Evolutionary conservation across 371 early-diverging fungal genomes (phyloP).

Genomic region (Fennellomyces sp.): DNA sequence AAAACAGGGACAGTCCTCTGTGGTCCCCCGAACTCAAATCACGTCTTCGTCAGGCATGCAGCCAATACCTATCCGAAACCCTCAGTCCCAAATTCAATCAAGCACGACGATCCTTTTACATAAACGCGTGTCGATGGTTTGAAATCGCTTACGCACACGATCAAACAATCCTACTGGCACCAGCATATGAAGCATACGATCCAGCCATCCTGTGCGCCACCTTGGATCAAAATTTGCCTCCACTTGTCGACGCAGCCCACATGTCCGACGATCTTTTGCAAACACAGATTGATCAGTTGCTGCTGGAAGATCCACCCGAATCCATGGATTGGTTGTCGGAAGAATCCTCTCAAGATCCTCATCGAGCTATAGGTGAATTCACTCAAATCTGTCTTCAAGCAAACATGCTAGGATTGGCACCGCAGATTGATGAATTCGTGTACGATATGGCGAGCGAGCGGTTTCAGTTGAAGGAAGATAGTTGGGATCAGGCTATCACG

Average conservation of each 20-base stretch:
- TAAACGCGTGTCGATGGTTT: neutral
- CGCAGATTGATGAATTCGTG: slow-evolving; percentile 1
- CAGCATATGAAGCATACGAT: neutral
- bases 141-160: slow-evolving; percentile 1
- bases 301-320: neutral
- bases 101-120: neutral
- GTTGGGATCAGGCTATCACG: neutral
- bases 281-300: neutral
- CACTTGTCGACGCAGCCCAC: neutral
- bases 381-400: slow-evolving; percentile 2
- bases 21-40: neutral
- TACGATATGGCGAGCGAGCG: slow-evolving; percentile 1
- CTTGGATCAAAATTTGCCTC: slow-evolving; percentile 7
- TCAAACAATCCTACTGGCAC: neutral
- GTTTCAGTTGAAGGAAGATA: neutral
- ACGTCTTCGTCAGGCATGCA: neutral
- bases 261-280: slow-evolving; percentile 6
- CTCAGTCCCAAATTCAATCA: neutral
- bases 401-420: slow-evolving; percentile 1
- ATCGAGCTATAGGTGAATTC: neutral
- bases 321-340: neutral
- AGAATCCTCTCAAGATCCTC: neutral
- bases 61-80: neutral
- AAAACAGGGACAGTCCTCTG: slow-evolving; percentile 6
- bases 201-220: neutral